Conservation (phyloP, 257 asterid species). For the Ehretia macrophylla region DNA sequence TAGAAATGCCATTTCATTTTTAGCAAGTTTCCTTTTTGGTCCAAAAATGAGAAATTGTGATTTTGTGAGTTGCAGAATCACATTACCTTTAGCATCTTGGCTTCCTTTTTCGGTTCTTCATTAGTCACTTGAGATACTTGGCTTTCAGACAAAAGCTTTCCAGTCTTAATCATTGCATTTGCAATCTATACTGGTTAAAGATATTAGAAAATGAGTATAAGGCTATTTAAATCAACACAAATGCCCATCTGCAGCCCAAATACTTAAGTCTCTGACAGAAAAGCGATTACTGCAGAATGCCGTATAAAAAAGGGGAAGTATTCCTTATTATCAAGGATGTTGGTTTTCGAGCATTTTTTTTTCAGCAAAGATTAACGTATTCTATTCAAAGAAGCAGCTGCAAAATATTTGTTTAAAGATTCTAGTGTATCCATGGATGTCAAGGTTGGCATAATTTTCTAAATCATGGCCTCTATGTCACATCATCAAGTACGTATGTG, state of each 20-base stretch:
- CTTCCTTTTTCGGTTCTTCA: slow-evolving; percentile 55
- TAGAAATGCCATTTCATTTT: slow-evolving; percentile 9
- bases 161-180: slow-evolving; percentile 66
- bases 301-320: background rate
- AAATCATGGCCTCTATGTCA: too few relatives aligned
- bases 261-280: too few relatives aligned
- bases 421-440: background rate
- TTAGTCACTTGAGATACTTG: slow-evolving; percentile 36
- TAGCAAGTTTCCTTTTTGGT: background rate
- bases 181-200: slow-evolving; percentile 78
- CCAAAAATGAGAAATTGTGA: background rate
- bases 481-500: too few relatives aligned
- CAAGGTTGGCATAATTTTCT: background rate
- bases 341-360: too few relatives aligned
- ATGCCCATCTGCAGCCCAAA: too few relatives aligned
- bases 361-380: too few relatives aligned
- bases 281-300: background rate
- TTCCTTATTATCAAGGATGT: background rate
- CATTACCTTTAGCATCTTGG: slow-evolving; percentile 63
- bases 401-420: background rate
- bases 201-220: slow-evolving; percentile 23
- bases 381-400: background rate
- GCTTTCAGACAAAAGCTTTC: slow-evolving; percentile 55
- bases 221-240: slow-evolving; percentile 1
- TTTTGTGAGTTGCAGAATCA: slow-evolving; percentile 7